Percentiles rank a stretch among this genome's conserved stretches.
These are phyloP conservation scores for Yamadazyma mexicana DNA, from an alignment of 1,139 yeast genomes.

Conservation along the genomic window DNA sequence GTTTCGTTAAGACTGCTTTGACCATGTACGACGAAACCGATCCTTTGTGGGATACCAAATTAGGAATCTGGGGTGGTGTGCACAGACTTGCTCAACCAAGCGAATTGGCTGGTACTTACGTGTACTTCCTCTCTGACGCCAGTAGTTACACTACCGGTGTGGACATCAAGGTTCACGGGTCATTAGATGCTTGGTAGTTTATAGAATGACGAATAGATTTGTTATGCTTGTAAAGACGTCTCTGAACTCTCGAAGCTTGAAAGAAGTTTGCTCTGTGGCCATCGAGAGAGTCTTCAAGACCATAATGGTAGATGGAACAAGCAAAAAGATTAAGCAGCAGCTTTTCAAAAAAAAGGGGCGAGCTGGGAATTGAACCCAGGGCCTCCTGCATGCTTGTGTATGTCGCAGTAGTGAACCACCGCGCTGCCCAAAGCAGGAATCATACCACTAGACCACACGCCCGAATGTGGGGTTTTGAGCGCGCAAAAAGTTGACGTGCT, in stretches of 20 bases:
- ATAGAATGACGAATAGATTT: too few relatives aligned
- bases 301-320: too few relatives aligned
- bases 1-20: constrained; percentile 53
- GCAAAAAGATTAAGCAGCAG: too few relatives aligned
- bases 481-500: neutral
- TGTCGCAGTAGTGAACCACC: too few relatives aligned
- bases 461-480: constrained; percentile 6
- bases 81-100: constrained; percentile 35
- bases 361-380: constrained; percentile 20
- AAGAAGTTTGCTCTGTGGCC: too few relatives aligned
- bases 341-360: constrained; percentile 14
- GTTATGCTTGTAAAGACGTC: too few relatives aligned
- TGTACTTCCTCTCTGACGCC: constrained; percentile 38
- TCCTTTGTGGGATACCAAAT: constrained; percentile 31
- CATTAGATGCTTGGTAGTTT: constrained; percentile 12
- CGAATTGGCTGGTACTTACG: constrained; percentile 42
- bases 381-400: constrained; percentile 17
- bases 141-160: constrained; percentile 44
- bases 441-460: constrained; percentile 31
- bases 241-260: too few relatives aligned
- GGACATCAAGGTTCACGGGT: constrained; percentile 37
- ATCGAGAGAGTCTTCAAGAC: too few relatives aligned
- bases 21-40: constrained; percentile 36
- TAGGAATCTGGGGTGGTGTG: constrained; percentile 21
- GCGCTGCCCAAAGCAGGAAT: constrained; percentile 23